Conservation (phyloP, 1,139 yeast species). For the Candida sojae region DNA sequence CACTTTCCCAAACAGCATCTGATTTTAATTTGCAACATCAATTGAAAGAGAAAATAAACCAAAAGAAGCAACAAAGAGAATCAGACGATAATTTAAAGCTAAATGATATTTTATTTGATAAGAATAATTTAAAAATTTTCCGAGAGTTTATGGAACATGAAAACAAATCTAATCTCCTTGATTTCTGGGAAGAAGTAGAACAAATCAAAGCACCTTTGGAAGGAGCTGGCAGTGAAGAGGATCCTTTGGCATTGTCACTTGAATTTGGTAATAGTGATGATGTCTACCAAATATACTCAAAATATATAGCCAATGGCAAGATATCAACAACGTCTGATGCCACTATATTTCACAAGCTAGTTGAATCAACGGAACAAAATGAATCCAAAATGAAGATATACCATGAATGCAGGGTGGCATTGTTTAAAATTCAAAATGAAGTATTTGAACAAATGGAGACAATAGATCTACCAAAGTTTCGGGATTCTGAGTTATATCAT, state of each 20-base stretch:
- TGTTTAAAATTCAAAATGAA: slow-evolving; percentile 57
- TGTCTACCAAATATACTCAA: slow-evolving; percentile 45
- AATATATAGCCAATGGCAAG: slow-evolving; percentile 34
- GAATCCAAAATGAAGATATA: slow-evolving; percentile 22
- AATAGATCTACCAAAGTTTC: slow-evolving; percentile 59
- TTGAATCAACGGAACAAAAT: background rate
- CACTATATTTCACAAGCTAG: slow-evolving; percentile 18
- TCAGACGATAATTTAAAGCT: slow-evolving; percentile 3
- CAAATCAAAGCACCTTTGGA: slow-evolving; percentile 73
- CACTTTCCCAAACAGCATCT: background rate
- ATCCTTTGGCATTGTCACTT: slow-evolving; percentile 27
- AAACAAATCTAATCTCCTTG: slow-evolving; percentile 45
- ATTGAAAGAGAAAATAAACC: slow-evolving; percentile 11
- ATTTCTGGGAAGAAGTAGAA: slow-evolving; percentile 70
- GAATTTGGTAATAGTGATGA: slow-evolving; percentile 50
- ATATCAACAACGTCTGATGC: slow-evolving; percentile 25
- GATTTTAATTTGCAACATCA: slow-evolving; percentile 6
- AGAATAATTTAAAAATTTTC: slow-evolving; percentile 39
- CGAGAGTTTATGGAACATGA: slow-evolving; percentile 57
- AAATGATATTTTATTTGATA: slow-evolving; percentile 6
- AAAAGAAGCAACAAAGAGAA: slow-evolving; percentile 4
- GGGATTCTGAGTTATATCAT: slow-evolving; percentile 25
- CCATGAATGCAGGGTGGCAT: slow-evolving; percentile 53
- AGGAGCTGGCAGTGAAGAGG: slow-evolving; percentile 32
- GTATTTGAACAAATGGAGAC: slow-evolving; percentile 50